Conservation (phyloP, 371 early-diverging fungal genomes). For the Apophysomyces trapeziformis region DNA sequence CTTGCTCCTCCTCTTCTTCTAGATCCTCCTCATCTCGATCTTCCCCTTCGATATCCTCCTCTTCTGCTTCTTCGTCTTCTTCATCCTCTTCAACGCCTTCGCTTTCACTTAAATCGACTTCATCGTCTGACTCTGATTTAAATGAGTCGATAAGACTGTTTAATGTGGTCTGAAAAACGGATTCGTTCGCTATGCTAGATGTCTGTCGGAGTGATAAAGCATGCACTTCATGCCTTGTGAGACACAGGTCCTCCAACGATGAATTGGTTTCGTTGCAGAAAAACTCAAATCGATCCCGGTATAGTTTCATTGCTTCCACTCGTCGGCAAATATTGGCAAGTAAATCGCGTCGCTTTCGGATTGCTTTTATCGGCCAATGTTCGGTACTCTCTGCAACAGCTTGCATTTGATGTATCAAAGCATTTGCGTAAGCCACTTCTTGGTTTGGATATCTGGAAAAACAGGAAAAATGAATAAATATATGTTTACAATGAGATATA, state of each 20-base stretch:
- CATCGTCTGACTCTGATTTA: constrained; percentile 11
- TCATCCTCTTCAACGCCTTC: neutral
- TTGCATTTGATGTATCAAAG: constrained; percentile 10
- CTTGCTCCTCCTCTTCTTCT: neutral
- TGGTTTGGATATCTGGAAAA: constrained; percentile 2
- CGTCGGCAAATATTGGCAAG: constrained; percentile 2
- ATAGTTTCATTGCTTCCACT: constrained; percentile 4
- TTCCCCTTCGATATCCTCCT: neutral
- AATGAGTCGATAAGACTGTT: neutral
- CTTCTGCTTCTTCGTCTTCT: constrained; percentile 1
- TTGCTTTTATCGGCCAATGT: constrained; percentile 3
- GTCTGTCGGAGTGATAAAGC: constrained; percentile 8
- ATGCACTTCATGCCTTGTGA: constrained; percentile 4
- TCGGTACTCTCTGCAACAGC: constrained; percentile 5
- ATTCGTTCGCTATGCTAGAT: neutral
- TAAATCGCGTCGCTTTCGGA: neutral
- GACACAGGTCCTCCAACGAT: neutral
- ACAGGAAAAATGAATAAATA: neutral
- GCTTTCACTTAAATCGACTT: neutral
- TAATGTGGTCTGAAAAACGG: neutral
- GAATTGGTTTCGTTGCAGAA: constrained; percentile 2
- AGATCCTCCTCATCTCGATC: neutral
- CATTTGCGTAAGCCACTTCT: constrained; percentile 7
- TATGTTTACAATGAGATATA: neutral
- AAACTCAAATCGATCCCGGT: constrained; percentile 2